Evolutionary conservation across 2,329 filamentous ascomycete species (phyloP).

Genomic region (Verticillium longisporum): DNA sequence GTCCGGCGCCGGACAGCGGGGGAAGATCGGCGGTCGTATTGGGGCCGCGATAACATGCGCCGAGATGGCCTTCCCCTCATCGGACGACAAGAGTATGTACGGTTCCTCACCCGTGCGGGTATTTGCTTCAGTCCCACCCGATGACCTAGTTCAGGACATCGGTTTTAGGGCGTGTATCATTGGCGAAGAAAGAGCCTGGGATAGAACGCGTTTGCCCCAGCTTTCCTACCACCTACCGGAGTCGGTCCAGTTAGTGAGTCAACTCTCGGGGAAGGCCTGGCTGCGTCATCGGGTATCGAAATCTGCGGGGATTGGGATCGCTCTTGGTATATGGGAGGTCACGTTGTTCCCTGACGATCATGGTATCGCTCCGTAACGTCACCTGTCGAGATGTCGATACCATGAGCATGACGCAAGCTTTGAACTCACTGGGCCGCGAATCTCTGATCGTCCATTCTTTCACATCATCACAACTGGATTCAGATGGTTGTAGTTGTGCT

Average conservation of each 20-base stretch:
- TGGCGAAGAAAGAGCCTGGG: background rate
- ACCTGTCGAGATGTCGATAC: too few relatives aligned
- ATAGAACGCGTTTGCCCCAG: background rate
- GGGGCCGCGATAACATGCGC: background rate
- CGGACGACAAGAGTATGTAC: background rate
- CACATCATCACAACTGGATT: too few relatives aligned
- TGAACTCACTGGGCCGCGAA: too few relatives aligned
- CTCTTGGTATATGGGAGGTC: background rate
- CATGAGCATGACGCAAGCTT: too few relatives aligned
- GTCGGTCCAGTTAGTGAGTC: background rate
- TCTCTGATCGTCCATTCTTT: too few relatives aligned
- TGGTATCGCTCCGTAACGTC: too few relatives aligned
- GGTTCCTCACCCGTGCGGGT: background rate
- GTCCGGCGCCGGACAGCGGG: background rate
- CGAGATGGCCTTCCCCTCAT: background rate
- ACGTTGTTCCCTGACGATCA: background rate
- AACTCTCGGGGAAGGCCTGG: background rate
- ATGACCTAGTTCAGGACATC: background rate
- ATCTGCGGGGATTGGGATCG: background rate
- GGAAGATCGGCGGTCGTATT: background rate
- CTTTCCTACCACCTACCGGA: background rate
- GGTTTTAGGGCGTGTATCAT: background rate
- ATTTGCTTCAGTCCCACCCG: background rate
- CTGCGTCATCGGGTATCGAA: background rate
- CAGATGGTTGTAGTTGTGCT: too few relatives aligned